Conservation (phyloP, 495 filamentous ascomycete species). For the Glonium stellatum region DNA sequence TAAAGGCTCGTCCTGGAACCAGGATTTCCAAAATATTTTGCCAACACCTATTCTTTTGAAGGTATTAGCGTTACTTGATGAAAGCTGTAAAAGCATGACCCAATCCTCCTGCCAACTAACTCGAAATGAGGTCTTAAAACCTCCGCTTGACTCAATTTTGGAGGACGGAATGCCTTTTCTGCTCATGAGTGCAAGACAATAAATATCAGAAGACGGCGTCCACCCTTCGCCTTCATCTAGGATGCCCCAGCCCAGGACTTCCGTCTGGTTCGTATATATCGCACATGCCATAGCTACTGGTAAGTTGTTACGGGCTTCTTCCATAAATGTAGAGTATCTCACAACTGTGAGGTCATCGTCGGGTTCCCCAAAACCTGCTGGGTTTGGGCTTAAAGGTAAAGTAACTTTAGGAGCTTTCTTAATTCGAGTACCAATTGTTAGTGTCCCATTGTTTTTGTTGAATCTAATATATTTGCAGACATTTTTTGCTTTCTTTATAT, state of each 20-base stretch:
- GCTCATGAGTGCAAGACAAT: slow-evolving; percentile 7
- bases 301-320: neutral
- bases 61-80: neutral
- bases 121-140: neutral
- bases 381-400: neutral
- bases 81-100: slow-evolving; percentile 7
- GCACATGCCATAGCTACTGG: neutral
- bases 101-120: slow-evolving; percentile 5
- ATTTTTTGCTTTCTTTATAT: slow-evolving; percentile 13
- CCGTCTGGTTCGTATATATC: neutral
- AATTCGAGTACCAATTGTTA: slow-evolving; percentile 3
- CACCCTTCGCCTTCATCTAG: slow-evolving; percentile 2
- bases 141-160: neutral
- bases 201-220: neutral
- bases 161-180: neutral
- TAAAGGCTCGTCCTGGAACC: neutral
- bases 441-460: slow-evolving; percentile 3
- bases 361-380: neutral
- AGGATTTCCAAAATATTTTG: neutral
- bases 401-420: slow-evolving; percentile 2
- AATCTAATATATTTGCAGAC: slow-evolving; percentile 7
- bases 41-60: slow-evolving; percentile 11
- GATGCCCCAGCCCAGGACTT: slow-evolving; percentile 5
- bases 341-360: neutral
- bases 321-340: neutral